Base-by-base conservation (phyloP, 352 stramenopile genomes). In the Pythium oligandrum region DNA sequence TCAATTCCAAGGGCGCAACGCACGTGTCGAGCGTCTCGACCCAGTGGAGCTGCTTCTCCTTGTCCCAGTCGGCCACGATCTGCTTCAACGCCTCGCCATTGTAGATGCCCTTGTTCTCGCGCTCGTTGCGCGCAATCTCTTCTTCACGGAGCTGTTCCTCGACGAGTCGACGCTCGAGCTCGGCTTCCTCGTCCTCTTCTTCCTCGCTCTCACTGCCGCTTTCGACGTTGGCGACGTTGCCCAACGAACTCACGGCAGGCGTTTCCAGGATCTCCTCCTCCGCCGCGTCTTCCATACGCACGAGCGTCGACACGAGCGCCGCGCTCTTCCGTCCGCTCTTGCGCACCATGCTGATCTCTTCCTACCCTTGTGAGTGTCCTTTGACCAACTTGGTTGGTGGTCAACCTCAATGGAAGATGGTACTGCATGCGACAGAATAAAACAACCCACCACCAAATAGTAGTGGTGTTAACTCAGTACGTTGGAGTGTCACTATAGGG, bases 251-350 rank as follows among this genome's bases (percentile, higher is more conserved):
- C 30, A 94, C 67, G 11, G 79, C 81, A 11, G 83, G 81, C 58
- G 83, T 90, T 70, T 91, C 78, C 17, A 93, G 76, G 50, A 93
- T 91, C 55, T 93, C 83, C 49, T 88, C 74, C 57, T 93, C 83
- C 0, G 78, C 76, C 2, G 80, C 80, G 47, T 88, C 71, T 53
- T 93, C 83, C 1, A 71, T 77, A 31, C 79, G 80, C 54, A 88
- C 71, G 37, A 93, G 66, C 46, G 75, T 61, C 46, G 73, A 86
- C 56, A 89, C 53, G 17, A 67, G 60, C 60, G 55, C 40, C 30
- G 60, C 32, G 32, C 30, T 48, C 56, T 69, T 69, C 36, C 55
- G 57, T 7, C 35, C 33, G 30, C 43, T 48, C 50, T 67, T 67
- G 36, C 61, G 61, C 33, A 33, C 61, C 61, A 69, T 69, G 6